Evolutionary conservation across 768 basidiomycete genomes (phyloP), one percentile per base, ranked within the genome.

Genomic region (Zangia roseola): DNA sequence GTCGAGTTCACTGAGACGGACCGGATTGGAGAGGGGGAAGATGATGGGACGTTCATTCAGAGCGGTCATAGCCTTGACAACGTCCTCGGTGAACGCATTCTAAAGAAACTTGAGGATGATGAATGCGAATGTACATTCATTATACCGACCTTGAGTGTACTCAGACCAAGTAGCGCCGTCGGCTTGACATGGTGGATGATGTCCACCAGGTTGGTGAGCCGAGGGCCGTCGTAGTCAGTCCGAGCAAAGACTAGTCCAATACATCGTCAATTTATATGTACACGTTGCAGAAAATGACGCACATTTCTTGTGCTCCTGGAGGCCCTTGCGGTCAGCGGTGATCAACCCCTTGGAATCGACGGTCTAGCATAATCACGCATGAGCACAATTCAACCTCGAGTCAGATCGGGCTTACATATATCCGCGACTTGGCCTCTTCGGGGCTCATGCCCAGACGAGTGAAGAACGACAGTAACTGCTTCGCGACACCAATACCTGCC

Each of bases 301-400:
- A 82, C 83, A 86, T 56, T 77, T 79, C 65, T 91, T 91, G 71
- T 91, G 88, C 48, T 80, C 78, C 46, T 87, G 84, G 25, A 91
- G 70, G 9, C 78, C 79, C 52, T 79, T 76, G 56, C 88, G 78
- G 61, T 81, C 78, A 17, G 82, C 78, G 10, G 86, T 85, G 63
- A 91, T 82, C 26, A 91, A 69, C 31, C 88, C 88, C 68, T 88
- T 80, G 17, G 86, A 86, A 61, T 89, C 87, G 45, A 89, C 84
- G 36, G 86, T 83, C 83, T 82, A 52, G 20, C 41, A 47, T 23
- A 36, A 37, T 43, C 14, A 40, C 13, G 38, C 53, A 26, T 67
- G 34, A 62, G 57, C 36, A 40, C 25, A 17, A 35, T 40, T 45
- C 38, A 31, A 42, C 45, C 20, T 37, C 50, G 24, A 43, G 31